These are phyloP conservation scores for Lenwebbia sp. DNA, from an alignment of 345 rosid species.

Conservation along the genomic window DNA sequence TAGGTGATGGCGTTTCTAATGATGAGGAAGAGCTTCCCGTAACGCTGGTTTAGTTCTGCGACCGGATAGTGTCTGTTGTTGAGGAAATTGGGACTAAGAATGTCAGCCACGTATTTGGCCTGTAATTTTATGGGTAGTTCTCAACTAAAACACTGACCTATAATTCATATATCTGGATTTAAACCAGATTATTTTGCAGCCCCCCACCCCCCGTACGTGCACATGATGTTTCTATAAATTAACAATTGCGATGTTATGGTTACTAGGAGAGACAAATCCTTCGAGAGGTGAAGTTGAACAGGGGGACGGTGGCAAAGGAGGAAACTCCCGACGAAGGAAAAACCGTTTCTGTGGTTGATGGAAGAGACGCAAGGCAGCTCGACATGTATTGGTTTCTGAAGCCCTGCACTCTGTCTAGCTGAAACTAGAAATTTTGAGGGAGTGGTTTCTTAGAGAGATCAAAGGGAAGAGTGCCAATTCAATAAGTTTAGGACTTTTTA, in stretches of 20 bases:
- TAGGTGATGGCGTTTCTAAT: no score
- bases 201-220: no score
- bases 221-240: not conserved
- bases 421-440: not conserved
- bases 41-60: no score
- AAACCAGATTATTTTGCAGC: not conserved
- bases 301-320: conserved; percentile 18
- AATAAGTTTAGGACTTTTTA: no score
- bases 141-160: not conserved
- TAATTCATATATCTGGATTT: not conserved
- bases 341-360: conserved; percentile 19
- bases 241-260: not conserved
- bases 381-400: conserved; percentile 89
- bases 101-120: not conserved
- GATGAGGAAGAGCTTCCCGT: no score
- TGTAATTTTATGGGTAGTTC: not conserved
- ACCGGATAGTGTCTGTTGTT: no score
- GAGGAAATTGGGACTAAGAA: not conserved
- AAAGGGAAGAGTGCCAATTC: not conserved
- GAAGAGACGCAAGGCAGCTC: conserved; percentile 41
- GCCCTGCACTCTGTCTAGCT: conserved; percentile 71
- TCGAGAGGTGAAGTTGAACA: conserved; percentile 40
- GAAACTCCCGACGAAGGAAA: conserved; percentile 16
- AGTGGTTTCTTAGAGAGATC: not conserved
- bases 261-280: conserved; percentile 46